Conservation (phyloP, 768 basidiomycete species). For the Macrocybe gigantea region DNA sequence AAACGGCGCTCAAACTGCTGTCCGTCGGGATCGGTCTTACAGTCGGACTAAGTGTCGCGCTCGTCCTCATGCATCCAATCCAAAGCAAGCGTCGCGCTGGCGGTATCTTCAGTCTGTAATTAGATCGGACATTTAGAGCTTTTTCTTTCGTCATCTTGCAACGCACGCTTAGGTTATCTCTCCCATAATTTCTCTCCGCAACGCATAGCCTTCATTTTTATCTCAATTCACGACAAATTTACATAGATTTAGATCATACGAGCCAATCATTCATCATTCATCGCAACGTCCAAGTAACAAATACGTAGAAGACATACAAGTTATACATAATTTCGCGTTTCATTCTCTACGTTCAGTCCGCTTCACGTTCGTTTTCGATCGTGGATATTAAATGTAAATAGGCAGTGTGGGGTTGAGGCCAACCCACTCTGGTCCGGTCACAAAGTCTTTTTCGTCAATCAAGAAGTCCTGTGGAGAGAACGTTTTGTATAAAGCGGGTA, state of each 20-base stretch:
- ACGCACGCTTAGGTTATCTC: too few relatives aligned
- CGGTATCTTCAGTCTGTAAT: conserved; percentile 57
- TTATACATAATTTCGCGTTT: too few relatives aligned
- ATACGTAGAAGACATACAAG: too few relatives aligned
- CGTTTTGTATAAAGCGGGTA: background rate
- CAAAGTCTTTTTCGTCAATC: conserved; percentile 71
- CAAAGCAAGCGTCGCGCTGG: conserved; percentile 51
- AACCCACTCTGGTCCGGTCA: conserved; percentile 65
- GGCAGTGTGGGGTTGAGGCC: conserved; percentile 74
- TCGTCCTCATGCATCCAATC: conserved; percentile 61
- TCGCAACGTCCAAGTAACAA: too few relatives aligned
- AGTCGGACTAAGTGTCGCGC: conserved; percentile 69
- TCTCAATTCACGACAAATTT: too few relatives aligned
- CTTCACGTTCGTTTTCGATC: conserved; percentile 21
- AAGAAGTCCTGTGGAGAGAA: conserved; percentile 62
- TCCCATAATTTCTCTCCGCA: too few relatives aligned
- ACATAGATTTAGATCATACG: too few relatives aligned
- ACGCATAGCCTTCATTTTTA: too few relatives aligned
- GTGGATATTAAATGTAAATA: conserved; percentile 56
- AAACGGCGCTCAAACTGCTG: conserved; percentile 70
- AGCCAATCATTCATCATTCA: too few relatives aligned
- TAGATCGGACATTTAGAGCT: too few relatives aligned
- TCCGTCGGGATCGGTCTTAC: conserved; percentile 76
- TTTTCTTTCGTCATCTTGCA: too few relatives aligned
- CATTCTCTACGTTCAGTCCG: too few relatives aligned